Conservation (phyloP, 2,329 filamentous ascomycete species). For the Hypoxylon sp. region DNA sequence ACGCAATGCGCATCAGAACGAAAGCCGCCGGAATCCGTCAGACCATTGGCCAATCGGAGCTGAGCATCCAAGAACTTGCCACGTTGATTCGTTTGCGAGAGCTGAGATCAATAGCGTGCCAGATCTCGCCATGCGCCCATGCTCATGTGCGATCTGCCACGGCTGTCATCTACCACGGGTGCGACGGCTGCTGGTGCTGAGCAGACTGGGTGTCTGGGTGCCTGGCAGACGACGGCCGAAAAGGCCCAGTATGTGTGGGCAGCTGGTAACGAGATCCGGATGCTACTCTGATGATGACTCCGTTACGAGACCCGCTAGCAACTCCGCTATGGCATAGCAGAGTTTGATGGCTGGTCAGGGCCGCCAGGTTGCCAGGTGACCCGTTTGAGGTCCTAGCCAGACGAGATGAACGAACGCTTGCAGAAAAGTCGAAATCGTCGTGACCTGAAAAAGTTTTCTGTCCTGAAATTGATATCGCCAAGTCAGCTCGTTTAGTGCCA, state of each 20-base stretch:
- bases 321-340: background rate
- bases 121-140: conserved; percentile 26
- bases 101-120: conserved; percentile 23
- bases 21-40: conserved; percentile 28
- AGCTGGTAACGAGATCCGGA: background rate
- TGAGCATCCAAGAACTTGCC: conserved; percentile 8
- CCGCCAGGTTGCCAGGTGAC: too few species aligned
- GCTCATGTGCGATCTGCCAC: conserved; percentile 24
- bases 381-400: conserved; percentile 12
- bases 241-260: too few species aligned
- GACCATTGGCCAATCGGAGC: conserved; percentile 11
- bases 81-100: conserved; percentile 19
- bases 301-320: background rate
- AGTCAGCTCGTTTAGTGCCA: background rate
- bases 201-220: conserved; percentile 8
- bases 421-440: conserved; percentile 9
- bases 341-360: background rate
- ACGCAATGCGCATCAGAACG: conserved; percentile 19
- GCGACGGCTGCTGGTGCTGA: too few species aligned
- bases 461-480: background rate
- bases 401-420: background rate
- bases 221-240: too few species aligned
- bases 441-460: conserved; percentile 16
- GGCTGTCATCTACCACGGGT: conserved; percentile 29
- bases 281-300: background rate